phyloP scores from a whole-genome alignment of 2,329 filamentous ascomycete genomes.

The Rachicladosporium sp. region DNA sequence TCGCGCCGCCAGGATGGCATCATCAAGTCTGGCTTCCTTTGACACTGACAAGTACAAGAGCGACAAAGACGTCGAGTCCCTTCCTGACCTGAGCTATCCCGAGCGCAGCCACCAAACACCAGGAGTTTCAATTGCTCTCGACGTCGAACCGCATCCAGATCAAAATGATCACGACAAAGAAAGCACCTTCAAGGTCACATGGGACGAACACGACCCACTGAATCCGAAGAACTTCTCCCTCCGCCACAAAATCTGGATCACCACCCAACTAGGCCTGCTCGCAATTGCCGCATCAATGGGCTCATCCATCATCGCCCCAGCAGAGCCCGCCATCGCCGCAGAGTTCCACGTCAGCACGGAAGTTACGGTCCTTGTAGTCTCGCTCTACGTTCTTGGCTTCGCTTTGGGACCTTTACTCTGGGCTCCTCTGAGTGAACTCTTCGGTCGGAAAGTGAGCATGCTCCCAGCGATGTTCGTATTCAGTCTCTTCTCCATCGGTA shows the following conservation, averaged over 20 bases:
- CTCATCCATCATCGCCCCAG: constrained; percentile 40
- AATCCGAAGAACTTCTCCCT: constrained; percentile 38
- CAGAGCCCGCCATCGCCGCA: constrained; percentile 29
- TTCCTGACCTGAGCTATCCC: too few species aligned
- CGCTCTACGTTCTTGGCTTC: constrained; percentile 36
- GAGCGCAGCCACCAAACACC: too few species aligned
- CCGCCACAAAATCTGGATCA: constrained; percentile 35
- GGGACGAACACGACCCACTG: constrained; percentile 23
- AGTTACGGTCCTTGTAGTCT: constrained; percentile 33
- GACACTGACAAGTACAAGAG: too few species aligned
- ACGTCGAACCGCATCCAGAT: too few species aligned
- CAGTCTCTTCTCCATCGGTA: constrained; percentile 30
- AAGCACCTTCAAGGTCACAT: constrained; percentile 17
- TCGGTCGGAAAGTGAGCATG: constrained; percentile 29
- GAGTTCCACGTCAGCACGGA: constrained; percentile 33
- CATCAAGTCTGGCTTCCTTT: too few species aligned
- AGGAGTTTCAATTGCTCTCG: too few species aligned
- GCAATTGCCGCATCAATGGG: constrained; percentile 39
- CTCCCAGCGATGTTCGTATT: constrained; percentile 27
- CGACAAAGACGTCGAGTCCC: too few species aligned
- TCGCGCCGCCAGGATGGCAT: too few species aligned
- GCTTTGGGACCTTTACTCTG: constrained; percentile 31
- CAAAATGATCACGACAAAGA: neutral
- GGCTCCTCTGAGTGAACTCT: constrained; percentile 31
- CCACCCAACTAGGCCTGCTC: constrained; percentile 37